Base-by-base conservation (phyloP, 1,139 yeast genomes). In the Sugiyamaella sp. region DNA sequence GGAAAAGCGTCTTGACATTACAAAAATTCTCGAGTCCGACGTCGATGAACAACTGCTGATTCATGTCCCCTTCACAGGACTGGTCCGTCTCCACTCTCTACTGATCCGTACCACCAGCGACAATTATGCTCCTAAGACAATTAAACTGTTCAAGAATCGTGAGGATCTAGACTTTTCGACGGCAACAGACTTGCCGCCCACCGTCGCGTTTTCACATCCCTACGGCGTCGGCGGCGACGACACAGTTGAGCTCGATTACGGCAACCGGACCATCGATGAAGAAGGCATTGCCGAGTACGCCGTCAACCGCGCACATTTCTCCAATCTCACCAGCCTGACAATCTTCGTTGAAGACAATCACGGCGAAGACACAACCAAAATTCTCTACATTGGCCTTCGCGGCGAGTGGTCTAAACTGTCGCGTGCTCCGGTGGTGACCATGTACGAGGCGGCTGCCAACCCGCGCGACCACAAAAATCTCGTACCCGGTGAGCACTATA, bases 391-490 rank as follows among this genome's bases (percentile, higher is more conserved):
- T 48, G 98, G 95, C 55, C 69, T 93, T 35, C 74, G 97, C 51
- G 98, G 98, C 0, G 95, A 87, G 60, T 84, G 77, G 67, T 79
- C 85, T 3, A 57, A 81, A 53, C 70, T 84, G 57, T 72, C 75
- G 49, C 80, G 77, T 62, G 89, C 81, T 55, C 96, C 96, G 0
- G 83, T 88, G 17, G 78, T 86, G 19, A 78, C 96, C 0, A 66
- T 86, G 24, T 91, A 91, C 69, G 98, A 91, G 69, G 82, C 90
- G 57, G 96, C 97, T 1, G 95, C 98, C 4, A 90, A 90, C 66
- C 97, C 97, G 0, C 82, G 86, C 2, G 97, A 91, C 67, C 97
- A 91, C 70, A 84, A 84, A 65, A 80, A 76, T 59, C 53, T 79
- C 59, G 70, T 62, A 72, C 81, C 60, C 20, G 67, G 64, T 2